phyloP scores from a whole-genome alignment of 768 basidiomycete genomes.

The Clitopilus hobsonii region DNA sequence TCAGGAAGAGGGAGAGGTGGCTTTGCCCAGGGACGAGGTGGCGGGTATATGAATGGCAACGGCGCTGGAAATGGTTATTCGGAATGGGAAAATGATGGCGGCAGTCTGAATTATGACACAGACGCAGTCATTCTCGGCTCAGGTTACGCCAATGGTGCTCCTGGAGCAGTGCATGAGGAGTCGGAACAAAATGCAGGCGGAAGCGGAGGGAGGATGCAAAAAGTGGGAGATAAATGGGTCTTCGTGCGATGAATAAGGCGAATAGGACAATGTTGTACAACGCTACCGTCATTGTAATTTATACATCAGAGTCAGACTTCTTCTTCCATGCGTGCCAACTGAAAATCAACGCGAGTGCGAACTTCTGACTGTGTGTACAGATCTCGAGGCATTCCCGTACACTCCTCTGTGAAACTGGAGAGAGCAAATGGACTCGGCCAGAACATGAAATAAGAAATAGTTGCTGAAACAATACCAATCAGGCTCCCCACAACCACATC shows the following conservation, averaged over 20 bases:
- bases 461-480: constrained; percentile 49
- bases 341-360: constrained; percentile 31
- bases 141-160: constrained; percentile 28
- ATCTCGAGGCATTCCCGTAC: constrained; percentile 33
- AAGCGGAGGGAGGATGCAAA: constrained; percentile 57
- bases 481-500: constrained; percentile 62
- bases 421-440: constrained; percentile 59
- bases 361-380: constrained; percentile 28
- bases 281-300: constrained; percentile 16
- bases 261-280: constrained; percentile 16
- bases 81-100: constrained; percentile 26
- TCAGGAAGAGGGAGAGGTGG: constrained; percentile 28
- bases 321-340: constrained; percentile 40
- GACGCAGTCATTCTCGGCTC: constrained; percentile 56
- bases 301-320: constrained; percentile 33
- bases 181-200: not conserved
- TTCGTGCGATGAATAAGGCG: constrained; percentile 46
- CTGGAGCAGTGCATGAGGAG: not conserved
- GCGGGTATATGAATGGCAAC: constrained; percentile 41
- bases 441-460: constrained; percentile 52
- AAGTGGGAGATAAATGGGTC: constrained; percentile 68
- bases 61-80: constrained; percentile 38
- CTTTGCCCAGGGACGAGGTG: constrained; percentile 28
- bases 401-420: constrained; percentile 26
- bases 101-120: constrained; percentile 36